Base-by-base conservation (phyloP, 169 alveolate genomes). In the Cryptosporidium sp. region DNA sequence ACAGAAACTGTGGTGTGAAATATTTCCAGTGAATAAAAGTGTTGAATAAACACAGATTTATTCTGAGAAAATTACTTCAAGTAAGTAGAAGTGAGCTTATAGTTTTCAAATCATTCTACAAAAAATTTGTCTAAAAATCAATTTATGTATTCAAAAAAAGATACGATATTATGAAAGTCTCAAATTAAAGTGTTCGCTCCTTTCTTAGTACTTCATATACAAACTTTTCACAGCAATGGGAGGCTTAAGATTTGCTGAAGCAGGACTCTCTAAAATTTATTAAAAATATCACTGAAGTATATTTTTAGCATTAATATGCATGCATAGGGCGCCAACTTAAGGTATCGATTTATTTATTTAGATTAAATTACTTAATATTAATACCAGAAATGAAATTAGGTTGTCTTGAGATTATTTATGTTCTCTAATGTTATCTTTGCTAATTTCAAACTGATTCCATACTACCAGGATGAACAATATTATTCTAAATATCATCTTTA, bases 271-370 rank as follows among this genome's bases (percentile, higher is more conserved):
- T 16, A 10, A 23, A 12, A 59, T 31, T 59, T 23, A 9, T 23
- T 59, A 31, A 0, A 31, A 59, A 10, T 59, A 26, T 18, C 37
- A 9, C 6, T 14, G 21, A 37, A 37, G 4, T 16, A n/a, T 37
- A 16, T 65, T 31, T 65, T 31, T 65, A 10, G 37, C 14, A 21
- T 31, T 31, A 61, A 8, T 21, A 33, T 29, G 85, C 85, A 71
- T 71, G 85, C 85, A 71, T 31, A 26, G 1, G 85, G 85, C 85
- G 85, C 85, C 85, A 71, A 50, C 7, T 18, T 12, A 8, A 69
- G 61, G 75, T 39, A 69, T 50, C 18, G 21, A 55, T 8, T 55
- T 23, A 55, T 55, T 26, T 2, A 55, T 55, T 51, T 8, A 55
- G 4, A 55, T 26, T 55, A 1, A 5, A 16, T 21, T n/a, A 21